Evolutionary conservation across 148 eudicot genomes (phyloP).

Genomic region (Vaccinium macrocarpon): DNA sequence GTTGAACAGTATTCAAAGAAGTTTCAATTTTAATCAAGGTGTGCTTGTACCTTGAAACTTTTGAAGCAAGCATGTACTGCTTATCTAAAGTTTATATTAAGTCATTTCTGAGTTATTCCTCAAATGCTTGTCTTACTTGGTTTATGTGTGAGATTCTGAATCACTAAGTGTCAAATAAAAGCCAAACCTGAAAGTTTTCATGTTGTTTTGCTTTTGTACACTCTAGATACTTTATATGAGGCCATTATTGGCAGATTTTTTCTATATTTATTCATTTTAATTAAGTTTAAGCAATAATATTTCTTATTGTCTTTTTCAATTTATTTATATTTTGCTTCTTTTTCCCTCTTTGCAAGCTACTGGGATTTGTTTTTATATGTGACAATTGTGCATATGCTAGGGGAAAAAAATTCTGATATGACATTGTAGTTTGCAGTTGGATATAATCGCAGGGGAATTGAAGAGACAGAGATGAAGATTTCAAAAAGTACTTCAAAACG

Average conservation of each 20-base stretch:
- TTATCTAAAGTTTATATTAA: background rate
- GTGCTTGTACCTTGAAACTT: background rate
- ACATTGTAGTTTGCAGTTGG: slow-evolving; percentile 73
- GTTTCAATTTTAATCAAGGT: background rate
- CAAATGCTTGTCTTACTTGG: background rate
- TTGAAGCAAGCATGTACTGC: background rate
- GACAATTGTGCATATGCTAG: background rate
- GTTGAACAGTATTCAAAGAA: background rate
- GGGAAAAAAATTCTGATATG: background rate
- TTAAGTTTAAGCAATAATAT: background rate
- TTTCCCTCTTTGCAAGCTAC: background rate
- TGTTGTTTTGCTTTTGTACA: background rate
- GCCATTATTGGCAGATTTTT: background rate
- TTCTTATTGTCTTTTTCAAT: background rate
- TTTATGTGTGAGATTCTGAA: slow-evolving; percentile 2
- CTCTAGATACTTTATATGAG: background rate
- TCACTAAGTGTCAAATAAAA: background rate
- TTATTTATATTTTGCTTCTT: background rate
- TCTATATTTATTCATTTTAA: background rate
- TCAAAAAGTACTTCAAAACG: slow-evolving; percentile 22
- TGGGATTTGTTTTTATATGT: background rate
- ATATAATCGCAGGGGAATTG: slow-evolving; percentile 75
- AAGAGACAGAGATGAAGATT: slow-evolving; percentile 53
- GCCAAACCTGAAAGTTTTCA: background rate
- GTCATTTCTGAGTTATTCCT: background rate